These are phyloP conservation scores for Neocallimastix lanati DNA, from an alignment of 192 early-diverging fungal species.

Conservation along the genomic window DNA sequence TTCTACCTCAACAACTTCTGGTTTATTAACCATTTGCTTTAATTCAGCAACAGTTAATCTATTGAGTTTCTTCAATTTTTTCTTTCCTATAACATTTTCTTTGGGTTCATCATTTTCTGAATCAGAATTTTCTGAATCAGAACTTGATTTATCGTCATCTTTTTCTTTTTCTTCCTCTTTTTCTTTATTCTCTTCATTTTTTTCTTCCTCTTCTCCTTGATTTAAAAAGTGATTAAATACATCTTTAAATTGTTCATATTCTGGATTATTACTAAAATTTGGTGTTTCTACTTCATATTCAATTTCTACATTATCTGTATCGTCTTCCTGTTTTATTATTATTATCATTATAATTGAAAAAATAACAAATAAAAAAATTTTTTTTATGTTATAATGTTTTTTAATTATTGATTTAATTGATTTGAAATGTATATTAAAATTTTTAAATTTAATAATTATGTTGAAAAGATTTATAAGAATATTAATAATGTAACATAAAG, in stretches of 20 bases:
- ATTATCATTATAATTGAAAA: not conserved
- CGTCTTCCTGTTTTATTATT: not conserved
- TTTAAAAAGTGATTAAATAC: constrained; percentile 22
- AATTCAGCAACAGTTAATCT: constrained; percentile 71
- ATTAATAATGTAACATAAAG: no score
- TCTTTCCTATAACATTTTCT: constrained; percentile 13
- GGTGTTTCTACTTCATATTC: constrained; percentile 21
- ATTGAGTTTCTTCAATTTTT: constrained; percentile 25
- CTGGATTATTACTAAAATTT: constrained; percentile 5
- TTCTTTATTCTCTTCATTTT: not conserved
- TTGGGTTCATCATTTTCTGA: not conserved
- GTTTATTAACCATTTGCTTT: constrained; percentile 75
- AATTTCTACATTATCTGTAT: constrained; percentile 10
- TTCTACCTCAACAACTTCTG: constrained; percentile 90
- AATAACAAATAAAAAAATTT: no score
- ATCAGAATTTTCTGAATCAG: constrained; percentile 12
- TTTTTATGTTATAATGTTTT: no score
- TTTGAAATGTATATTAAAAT: no score
- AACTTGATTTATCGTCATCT: constrained; percentile 4
- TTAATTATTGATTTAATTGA: no score
- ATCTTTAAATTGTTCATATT: constrained; percentile 13
- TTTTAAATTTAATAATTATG: no score
- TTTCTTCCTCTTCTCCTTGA: constrained; percentile 8
- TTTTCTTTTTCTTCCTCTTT: not conserved
- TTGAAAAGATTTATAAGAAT: no score